Percentiles rank a stretch among this genome's conserved stretches.
These are phyloP conservation scores for Peronospora tabacina DNA, from an alignment of 352 stramenopile species.

Conservation along the genomic window DNA sequence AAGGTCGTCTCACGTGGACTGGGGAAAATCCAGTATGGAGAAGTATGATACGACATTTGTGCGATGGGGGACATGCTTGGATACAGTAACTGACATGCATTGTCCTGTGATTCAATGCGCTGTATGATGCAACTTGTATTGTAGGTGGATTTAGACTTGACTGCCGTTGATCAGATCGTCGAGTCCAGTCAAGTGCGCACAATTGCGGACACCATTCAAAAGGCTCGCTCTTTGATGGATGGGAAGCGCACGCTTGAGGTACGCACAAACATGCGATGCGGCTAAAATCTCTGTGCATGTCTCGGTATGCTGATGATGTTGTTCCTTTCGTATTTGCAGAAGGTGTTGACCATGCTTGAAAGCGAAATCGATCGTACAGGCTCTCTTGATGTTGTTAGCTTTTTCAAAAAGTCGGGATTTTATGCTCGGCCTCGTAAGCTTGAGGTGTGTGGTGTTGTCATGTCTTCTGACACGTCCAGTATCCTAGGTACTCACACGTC, in stretches of 20 bases:
- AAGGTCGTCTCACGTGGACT: conserved; percentile 73
- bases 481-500: not conserved
- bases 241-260: conserved; percentile 49
- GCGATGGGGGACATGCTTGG: not conserved
- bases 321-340: conserved; percentile 21
- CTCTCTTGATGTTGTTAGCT: conserved; percentile 54
- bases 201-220: conserved; percentile 66
- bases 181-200: conserved; percentile 82
- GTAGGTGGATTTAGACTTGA: conserved; percentile 78
- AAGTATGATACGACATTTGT: conserved; percentile 32
- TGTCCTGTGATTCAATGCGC: not conserved
- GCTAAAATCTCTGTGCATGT: not conserved
- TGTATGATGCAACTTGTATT: not conserved
- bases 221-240: conserved; percentile 49
- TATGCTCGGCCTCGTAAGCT: conserved; percentile 75
- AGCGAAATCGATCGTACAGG: conserved; percentile 49
- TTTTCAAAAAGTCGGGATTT: conserved; percentile 58
- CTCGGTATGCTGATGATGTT: not conserved
- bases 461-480: not conserved
- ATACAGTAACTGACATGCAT: not conserved
- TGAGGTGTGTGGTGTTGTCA: conserved; percentile 36
- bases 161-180: conserved; percentile 84
- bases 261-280: not conserved
- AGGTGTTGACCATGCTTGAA: conserved; percentile 62
- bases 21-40: conserved; percentile 80